Evolutionary conservation across 371 early-diverging fungal genomes (phyloP).

Genomic region (Mortierella sp.): DNA sequence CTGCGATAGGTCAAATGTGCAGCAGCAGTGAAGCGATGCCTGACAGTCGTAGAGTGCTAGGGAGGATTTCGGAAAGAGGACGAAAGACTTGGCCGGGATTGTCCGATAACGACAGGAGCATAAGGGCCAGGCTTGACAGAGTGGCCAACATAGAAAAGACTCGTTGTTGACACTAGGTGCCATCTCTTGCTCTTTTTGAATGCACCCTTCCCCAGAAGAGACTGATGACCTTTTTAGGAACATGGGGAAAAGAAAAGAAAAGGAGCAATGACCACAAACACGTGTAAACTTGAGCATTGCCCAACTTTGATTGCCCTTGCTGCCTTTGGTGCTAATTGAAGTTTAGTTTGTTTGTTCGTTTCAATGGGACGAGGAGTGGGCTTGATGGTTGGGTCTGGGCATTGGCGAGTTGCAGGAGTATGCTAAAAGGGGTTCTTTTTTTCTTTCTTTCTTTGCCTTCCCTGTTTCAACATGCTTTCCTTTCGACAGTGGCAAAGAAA

Average conservation of each 20-base stretch:
- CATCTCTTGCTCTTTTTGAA: neutral
- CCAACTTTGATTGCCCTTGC: neutral
- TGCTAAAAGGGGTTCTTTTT: too few relatives aligned
- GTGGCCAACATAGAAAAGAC: neutral
- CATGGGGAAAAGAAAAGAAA: neutral
- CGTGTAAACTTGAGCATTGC: neutral
- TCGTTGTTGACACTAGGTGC: neutral
- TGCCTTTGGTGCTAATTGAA: neutral
- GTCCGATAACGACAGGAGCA: neutral
- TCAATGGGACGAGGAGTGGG: neutral
- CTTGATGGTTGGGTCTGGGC: neutral
- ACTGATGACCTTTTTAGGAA: slow-evolving; percentile 1
- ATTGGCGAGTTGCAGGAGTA: neutral
- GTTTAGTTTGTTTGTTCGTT: neutral
- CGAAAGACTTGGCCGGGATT: neutral
- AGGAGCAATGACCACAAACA: neutral
- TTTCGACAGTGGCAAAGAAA: neutral
- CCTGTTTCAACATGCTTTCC: too few relatives aligned
- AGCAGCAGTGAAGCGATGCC: too few relatives aligned
- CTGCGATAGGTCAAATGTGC: too few relatives aligned
- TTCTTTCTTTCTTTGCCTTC: neutral
- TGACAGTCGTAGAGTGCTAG: neutral
- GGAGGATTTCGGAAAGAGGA: neutral
- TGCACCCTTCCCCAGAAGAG: neutral
- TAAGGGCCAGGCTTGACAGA: neutral